These are phyloP conservation scores for Kondoa subrosea DNA, from an alignment of 768 basidiomycete genomes.

Conservation along the genomic window DNA sequence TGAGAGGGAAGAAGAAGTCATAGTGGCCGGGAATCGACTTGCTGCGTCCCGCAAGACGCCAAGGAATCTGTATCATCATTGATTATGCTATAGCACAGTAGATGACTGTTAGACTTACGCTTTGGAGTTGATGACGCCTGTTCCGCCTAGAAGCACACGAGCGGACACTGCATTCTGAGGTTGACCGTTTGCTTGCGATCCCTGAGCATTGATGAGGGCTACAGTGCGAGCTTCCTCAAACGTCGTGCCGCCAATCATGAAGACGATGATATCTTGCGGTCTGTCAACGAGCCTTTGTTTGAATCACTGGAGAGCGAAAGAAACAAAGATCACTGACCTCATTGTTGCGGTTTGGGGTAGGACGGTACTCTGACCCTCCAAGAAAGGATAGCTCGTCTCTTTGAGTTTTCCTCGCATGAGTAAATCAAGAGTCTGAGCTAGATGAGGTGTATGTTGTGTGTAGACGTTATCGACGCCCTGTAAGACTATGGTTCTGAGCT, in stretches of 20 bases:
- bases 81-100: background rate
- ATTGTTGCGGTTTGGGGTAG: background rate
- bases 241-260: slow-evolving; percentile 89
- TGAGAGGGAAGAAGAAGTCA: slow-evolving; percentile 43
- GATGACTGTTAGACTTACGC: slow-evolving; percentile 41
- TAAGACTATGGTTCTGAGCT: slow-evolving; percentile 15
- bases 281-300: slow-evolving; percentile 39
- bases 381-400: slow-evolving; percentile 78
- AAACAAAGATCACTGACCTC: background rate
- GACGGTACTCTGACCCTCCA: slow-evolving; percentile 34
- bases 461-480: slow-evolving; percentile 98
- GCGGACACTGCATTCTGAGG: slow-evolving; percentile 25
- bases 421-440: slow-evolving; percentile 78
- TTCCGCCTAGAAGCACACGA: slow-evolving; percentile 75
- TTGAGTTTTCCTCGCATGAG: slow-evolving; percentile 68
- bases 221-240: slow-evolving; percentile 85
- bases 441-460: slow-evolving; percentile 86
- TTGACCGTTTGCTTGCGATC: slow-evolving; percentile 16
- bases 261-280: slow-evolving; percentile 88
- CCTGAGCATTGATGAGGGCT: slow-evolving; percentile 69
- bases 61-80: slow-evolving; percentile 47
- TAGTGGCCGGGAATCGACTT: slow-evolving; percentile 32
- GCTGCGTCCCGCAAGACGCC: slow-evolving; percentile 66
- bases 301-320: background rate
- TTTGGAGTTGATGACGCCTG: slow-evolving; percentile 83